phyloP scores from a whole-genome alignment of 2,329 filamentous ascomycete species.

The Colletotrichum lindemuthianum region DNA sequence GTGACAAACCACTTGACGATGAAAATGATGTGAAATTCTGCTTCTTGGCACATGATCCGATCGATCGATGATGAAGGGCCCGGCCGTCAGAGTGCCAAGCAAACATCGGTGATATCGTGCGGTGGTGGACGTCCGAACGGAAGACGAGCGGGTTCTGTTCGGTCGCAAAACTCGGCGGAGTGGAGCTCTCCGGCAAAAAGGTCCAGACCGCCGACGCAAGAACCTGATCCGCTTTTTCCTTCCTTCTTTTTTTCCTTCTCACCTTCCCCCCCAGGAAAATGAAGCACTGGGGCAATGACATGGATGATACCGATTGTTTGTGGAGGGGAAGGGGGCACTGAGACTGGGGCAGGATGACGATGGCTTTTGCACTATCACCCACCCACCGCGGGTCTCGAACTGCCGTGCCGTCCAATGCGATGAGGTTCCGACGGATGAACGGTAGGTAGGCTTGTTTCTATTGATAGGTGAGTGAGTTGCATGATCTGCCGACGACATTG shows the following conservation, averaged over 20 bases:
- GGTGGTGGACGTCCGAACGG: not conserved
- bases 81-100: no score
- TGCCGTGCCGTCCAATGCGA: no score
- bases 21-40: no score
- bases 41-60: no score
- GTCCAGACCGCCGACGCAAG: constrained; percentile 6
- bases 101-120: not conserved
- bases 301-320: constrained; percentile 12
- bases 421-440: not conserved
- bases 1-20: no score
- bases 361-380: not conserved
- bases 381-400: not conserved
- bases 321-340: constrained; percentile 5
- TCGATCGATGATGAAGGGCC: no score
- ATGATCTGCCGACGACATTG: not conserved
- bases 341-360: constrained; percentile 23
- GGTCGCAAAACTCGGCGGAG: not conserved
- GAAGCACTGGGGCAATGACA: constrained; percentile 6
- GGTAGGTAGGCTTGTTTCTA: not conserved
- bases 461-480: not conserved
- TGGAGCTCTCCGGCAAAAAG: constrained; percentile 4
- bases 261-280: constrained; percentile 1
- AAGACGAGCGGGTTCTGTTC: not conserved
- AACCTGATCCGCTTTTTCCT: not conserved
- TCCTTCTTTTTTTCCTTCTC: not conserved